phyloP scores from a whole-genome alignment of 2,329 filamentous ascomycete species.

The Aspergillus brunneoviolaceus region DNA sequence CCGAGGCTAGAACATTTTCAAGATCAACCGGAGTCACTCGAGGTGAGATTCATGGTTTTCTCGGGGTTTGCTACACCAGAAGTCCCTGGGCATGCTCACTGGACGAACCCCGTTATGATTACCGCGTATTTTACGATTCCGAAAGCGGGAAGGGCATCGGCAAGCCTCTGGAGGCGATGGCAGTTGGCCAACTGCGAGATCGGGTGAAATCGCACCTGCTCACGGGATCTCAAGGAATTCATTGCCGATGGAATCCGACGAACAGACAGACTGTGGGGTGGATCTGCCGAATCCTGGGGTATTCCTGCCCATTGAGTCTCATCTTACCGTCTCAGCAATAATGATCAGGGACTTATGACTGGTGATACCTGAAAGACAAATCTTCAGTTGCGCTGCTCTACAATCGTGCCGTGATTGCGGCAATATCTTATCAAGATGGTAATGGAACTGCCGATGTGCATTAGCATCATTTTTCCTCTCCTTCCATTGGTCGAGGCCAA shows the following conservation, averaged over 20 bases:
- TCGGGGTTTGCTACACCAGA: background rate
- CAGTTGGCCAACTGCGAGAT: background rate
- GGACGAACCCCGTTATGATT: background rate
- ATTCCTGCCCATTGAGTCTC: background rate
- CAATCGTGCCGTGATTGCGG: too few relatives aligned
- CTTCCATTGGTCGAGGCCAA: too few relatives aligned
- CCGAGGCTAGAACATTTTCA: background rate
- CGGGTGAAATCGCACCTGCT: conserved; percentile 2
- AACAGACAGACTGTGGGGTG: conserved; percentile 1
- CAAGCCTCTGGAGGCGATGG: background rate
- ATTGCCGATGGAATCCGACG: background rate
- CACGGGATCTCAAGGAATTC: too few relatives aligned
- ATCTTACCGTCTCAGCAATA: too few relatives aligned
- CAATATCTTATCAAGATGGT: too few relatives aligned
- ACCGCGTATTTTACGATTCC: conserved; percentile 12
- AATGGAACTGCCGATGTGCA: too few relatives aligned
- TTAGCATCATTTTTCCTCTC: too few relatives aligned
- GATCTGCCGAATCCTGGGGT: background rate
- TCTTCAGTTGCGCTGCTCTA: too few relatives aligned
- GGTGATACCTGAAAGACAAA: too few relatives aligned
- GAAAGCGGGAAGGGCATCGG: conserved; percentile 9
- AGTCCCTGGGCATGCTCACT: background rate
- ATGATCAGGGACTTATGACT: too few relatives aligned
- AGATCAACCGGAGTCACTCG: background rate
- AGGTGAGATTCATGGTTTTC: background rate